Base-by-base conservation (phyloP, 2,329 filamentous ascomycete genomes). In the Tolypocladium album region DNA sequence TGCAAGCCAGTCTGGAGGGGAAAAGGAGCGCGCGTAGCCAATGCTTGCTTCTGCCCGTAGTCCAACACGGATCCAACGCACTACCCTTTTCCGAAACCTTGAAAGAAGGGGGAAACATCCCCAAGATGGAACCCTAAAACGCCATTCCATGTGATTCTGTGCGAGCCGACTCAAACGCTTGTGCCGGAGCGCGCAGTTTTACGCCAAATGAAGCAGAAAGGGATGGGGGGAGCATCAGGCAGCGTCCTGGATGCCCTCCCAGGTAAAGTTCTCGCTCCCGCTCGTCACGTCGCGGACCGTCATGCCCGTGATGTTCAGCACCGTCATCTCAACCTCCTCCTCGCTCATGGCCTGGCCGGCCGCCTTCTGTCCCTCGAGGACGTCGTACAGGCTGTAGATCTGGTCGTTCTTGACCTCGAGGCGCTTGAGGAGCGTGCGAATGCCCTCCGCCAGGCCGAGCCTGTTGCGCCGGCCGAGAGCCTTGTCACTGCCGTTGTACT, bases 321-420 rank as follows among this genome's bases (percentile, higher is more conserved):
- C 78, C 0, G 87, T 89, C 66, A 86, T 78, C 66, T 88, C 86
- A 52, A 87, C 76, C 66, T 86, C 81, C 24, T 84, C 81, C 64
- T 83, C 80, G 1, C 77, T 82, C 80, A 88, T 86, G 64, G 81
- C 78, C 67, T 84, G 82, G 0, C 85, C 85, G 3, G 80, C 79
- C 40, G 79, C 78, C 75, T 88, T 90, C 70, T 92, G 89, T 7
- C 88, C 89, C 72, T 93, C 90, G 0, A 94, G 78, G 1, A 94
- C 90, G 70, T 96, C 91, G 66, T 92, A 90, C 17, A 96, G 78
- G 50, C 84, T 82, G 74, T 96, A 95, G 50, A 96, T 86, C 71
- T 92, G 88, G 62, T 89, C 87, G 34, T 86, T 85, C 73, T 92
- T 91, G 67, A 82, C 80, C 67, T 92, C 88, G 31, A 91, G 82